Percentiles rank a stretch among this genome's conserved stretches.
Conservation (phyloP, 1,284 basidiomycete species). For the Ganoderma boninense region DNA sequence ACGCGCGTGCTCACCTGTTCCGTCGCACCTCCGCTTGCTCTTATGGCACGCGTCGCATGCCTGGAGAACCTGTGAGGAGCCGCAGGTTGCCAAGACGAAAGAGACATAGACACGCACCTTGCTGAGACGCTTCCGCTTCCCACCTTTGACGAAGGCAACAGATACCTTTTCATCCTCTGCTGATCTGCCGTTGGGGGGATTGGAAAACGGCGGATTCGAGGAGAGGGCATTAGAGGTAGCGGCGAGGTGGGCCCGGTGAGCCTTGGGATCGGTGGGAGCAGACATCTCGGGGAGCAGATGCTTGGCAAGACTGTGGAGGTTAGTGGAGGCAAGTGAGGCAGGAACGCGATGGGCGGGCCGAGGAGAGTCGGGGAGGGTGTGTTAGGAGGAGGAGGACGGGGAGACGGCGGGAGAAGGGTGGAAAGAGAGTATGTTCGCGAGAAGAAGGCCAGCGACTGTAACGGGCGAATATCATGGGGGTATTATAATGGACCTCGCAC, state of each 20-base stretch:
- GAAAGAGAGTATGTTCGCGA: constrained; percentile 14
- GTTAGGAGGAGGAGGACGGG: background rate
- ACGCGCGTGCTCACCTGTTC: constrained; percentile 62
- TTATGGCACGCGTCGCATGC: constrained; percentile 87
- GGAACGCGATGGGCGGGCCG: background rate
- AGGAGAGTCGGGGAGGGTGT: background rate
- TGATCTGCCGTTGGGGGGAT: constrained; percentile 7
- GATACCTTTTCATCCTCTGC: constrained; percentile 30
- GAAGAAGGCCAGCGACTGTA: constrained; percentile 11
- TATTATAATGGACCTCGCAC: constrained; percentile 9
- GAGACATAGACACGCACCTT: constrained; percentile 56
- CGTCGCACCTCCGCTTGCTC: constrained; percentile 83
- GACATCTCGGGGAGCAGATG: background rate
- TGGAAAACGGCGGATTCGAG: background rate
- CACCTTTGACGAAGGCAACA: constrained; percentile 47
- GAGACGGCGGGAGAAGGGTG: constrained; percentile 17
- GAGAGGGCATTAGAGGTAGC: background rate
- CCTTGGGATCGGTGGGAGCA: constrained; percentile 11
- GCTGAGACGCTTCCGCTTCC: constrained; percentile 49
- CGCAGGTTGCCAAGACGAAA: constrained; percentile 5
- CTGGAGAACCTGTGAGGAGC: constrained; percentile 44
- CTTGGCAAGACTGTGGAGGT: constrained; percentile 4
- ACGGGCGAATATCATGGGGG: constrained; percentile 21
- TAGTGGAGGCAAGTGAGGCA: background rate
- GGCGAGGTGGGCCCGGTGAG: constrained; percentile 1